These are phyloP conservation scores for Dactylonectria estremocensis DNA, from an alignment of 2,329 filamentous ascomycete genomes.

Conservation along the genomic window DNA sequence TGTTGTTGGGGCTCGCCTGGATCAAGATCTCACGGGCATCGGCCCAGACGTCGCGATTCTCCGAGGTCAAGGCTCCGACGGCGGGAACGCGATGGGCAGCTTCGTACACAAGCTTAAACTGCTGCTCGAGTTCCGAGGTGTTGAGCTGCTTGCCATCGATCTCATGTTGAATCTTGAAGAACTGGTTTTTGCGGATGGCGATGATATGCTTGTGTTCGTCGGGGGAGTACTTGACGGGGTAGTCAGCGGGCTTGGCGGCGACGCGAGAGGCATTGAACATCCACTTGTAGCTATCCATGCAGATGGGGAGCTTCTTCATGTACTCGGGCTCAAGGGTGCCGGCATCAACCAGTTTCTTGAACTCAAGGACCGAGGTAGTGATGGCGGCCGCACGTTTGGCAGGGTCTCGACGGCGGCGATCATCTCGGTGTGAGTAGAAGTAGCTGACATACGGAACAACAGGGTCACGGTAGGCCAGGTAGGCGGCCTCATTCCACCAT, in stretches of 20 bases:
- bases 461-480: conserved; percentile 93
- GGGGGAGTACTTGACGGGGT: conserved; percentile 84
- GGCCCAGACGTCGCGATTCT: conserved; percentile 95
- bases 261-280: conserved; percentile 98
- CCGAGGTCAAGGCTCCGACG: conserved; percentile 88
- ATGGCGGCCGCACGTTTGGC: conserved; percentile 95
- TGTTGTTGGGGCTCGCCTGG: conserved; percentile 84
- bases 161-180: conserved; percentile 92
- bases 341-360: conserved; percentile 91
- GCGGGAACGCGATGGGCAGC: conserved; percentile 79
- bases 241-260: conserved; percentile 85
- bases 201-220: conserved; percentile 89
- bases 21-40: conserved; percentile 85
- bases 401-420: conserved; percentile 88
- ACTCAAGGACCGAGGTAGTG: conserved; percentile 87
- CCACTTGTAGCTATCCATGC: conserved; percentile 98
- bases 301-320: conserved; percentile 97
- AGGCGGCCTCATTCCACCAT: conserved; percentile 98
- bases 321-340: conserved; percentile 94
- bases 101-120: conserved; percentile 89
- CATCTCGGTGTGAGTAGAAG: conserved; percentile 98
- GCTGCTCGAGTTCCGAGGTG: conserved; percentile 88
- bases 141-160: conserved; percentile 88
- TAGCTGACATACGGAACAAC: conserved; percentile 99
- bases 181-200: conserved; percentile 94